These are phyloP conservation scores for Scheffersomyces amazonensis DNA, from an alignment of 805 yeast genomes.

Conservation along the genomic window DNA sequence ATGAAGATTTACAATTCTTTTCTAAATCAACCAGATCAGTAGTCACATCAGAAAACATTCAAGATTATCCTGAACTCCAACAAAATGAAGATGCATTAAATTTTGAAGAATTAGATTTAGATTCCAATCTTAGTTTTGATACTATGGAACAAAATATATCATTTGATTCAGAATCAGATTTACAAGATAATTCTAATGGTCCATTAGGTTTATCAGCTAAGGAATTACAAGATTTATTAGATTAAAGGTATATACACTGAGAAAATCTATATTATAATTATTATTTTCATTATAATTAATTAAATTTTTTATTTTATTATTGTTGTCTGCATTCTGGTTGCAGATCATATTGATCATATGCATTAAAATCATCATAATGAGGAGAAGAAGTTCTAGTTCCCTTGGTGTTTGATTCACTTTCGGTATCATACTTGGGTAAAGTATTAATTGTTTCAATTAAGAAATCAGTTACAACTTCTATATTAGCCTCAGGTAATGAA, in stretches of 20 bases:
- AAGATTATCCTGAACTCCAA: conserved; percentile 10
- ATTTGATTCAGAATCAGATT: conserved; percentile 5
- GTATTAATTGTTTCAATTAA: conserved; percentile 18
- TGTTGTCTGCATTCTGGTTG: conserved; percentile 32
- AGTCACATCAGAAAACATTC: conserved; percentile 14
- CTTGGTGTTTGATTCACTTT: conserved; percentile 6
- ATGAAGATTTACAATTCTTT: conserved; percentile 20
- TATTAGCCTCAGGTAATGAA: conserved; percentile 33
- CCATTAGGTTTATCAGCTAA: conserved; percentile 27
- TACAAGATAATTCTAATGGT: conserved; percentile 10
- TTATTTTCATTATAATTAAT: neutral
- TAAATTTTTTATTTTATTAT: conserved; percentile 12
- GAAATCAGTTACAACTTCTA: conserved; percentile 36
- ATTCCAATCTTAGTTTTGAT: conserved; percentile 3
- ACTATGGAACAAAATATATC: neutral
- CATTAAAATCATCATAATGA: neutral
- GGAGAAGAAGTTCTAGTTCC: neutral
- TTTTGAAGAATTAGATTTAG: conserved; percentile 10
- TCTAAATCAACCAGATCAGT: conserved; percentile 18
- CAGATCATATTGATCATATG: conserved; percentile 7
- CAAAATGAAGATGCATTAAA: conserved; percentile 10
- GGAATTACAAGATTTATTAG: conserved; percentile 36
- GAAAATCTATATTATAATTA: neutral
- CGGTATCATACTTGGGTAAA: conserved; percentile 29
- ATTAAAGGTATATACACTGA: conserved; percentile 11